Base-by-base conservation (phyloP, 768 basidiomycete species). In the Daedalea quercina region DNA sequence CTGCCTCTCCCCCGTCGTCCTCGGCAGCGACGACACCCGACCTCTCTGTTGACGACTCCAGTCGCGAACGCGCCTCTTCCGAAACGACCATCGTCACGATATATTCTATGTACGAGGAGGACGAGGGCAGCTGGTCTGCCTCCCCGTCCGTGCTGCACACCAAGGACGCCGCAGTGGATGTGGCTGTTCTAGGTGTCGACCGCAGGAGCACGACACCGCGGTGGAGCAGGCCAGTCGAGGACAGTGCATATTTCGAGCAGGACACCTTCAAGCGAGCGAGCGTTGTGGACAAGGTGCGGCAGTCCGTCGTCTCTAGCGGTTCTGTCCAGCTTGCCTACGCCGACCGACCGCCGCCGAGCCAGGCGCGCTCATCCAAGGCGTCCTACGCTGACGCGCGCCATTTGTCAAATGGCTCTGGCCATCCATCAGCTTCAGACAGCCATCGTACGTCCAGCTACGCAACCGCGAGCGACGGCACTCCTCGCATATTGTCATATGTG, bases 31-130 rank as follows among this genome's bases (percentile, higher is more conserved):
- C 67, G 11, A 63, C 68, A 42, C 70, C 74, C 56, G 73, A 65
- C 56, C 69, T 68, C 64, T 67, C 62, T 50, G 60, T 61, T 44
- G 68, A 65, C 47, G 61, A 65, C 9, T 57, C 57, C 20, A 72
- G 72, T 47, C 71, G 70, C 59, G 76, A 74, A 19, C 78, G 82
- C 53, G 73, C 71, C 52, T 83, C 85, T 0, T 81, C 85, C 12
- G 87, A 88, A 60, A 81, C 85, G 46, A 81, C 87, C 12, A 87
- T 91, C 63, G 81, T 85, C 64, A 83, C 86, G 50, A 91, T 92
- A 52, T 92, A 90, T 66, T 89, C 86, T 46, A 90, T 90, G 89
- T 92, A 92, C 66, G 81, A 81, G 50, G 83, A 84, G 65, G 79
- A 82, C 53, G 63, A 70, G 48, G 66, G 72, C 48, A 77, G 77